Evolutionary conservation across 2,329 filamentous ascomycete genomes (phyloP), one percentile per base, ranked within the genome.

Genomic region (Epichloe baconii): DNA sequence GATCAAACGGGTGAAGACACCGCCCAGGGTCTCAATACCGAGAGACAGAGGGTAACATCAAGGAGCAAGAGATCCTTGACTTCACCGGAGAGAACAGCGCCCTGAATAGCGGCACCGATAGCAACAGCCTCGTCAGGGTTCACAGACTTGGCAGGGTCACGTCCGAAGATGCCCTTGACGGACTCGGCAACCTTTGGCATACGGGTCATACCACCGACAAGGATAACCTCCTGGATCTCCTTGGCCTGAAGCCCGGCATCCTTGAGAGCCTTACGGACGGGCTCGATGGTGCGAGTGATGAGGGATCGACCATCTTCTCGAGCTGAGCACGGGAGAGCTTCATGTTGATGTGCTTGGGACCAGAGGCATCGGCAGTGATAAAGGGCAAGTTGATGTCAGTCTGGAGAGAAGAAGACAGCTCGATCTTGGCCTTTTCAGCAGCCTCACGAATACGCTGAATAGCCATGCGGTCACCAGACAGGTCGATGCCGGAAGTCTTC

Each of bases 371-470:
- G 64, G 91, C 91, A 68, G 90, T 95, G 74, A 97, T 96, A 82
- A 97, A 97, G 59, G 91, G 91, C 66, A 97, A 82, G 79, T 95
- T 95, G 75, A 97, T 96, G 66, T 96, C 91, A 60, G 91, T 97
- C 72, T 95, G 88, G 60, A 90, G 81, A 53, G 90, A 90, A 36
- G 90, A 96, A 12, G 91, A 97, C 60, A 97, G 78, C 76, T 96
- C 91, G 65, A 96, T 96, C 88, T 97, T 97, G 68, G 91, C 91
- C 83, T 96, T 96, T 81, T 97, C 91, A 61, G 90, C 89, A 61
- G 90, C 91, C 77, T 96, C 91, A 75, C 91, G 90, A 70, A 97
- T 96, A 82, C 91, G 85, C 81, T 96, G 91, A 67, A 97, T 95
- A 62, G 91, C 91, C 90, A 96, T 96, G 70, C 91, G 89, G 77